phyloP scores from a whole-genome alignment of 2,329 filamentous ascomycete species.

The Penicillium hordei region DNA sequence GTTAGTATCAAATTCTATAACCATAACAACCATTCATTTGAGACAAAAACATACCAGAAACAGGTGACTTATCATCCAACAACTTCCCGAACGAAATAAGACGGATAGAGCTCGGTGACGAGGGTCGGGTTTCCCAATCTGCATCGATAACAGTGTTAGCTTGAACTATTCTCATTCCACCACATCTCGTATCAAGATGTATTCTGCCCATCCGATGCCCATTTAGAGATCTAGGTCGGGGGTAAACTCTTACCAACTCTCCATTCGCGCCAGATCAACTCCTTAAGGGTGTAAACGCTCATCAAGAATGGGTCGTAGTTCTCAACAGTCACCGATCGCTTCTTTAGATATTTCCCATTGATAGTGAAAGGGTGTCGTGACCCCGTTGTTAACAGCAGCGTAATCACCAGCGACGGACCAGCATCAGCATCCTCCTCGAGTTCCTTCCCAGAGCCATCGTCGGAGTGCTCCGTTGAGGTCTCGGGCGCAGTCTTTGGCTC shows the following conservation, averaged over 20 bases:
- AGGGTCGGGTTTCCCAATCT: constrained; percentile 85
- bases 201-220: neutral
- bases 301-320: constrained; percentile 82
- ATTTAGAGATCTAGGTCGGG: neutral
- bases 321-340: constrained; percentile 75
- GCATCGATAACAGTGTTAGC: constrained; percentile 5
- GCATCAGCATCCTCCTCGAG: constrained; percentile 38
- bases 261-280: constrained; percentile 92
- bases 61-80: constrained; percentile 79
- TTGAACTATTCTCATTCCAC: neutral
- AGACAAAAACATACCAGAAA: constrained; percentile 66
- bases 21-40: neutral
- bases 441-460: constrained; percentile 37
- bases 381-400: constrained; percentile 76
- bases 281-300: constrained; percentile 90
- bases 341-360: constrained; percentile 79
- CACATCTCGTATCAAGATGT: neutral
- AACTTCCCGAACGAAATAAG: constrained; percentile 90
- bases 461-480: constrained; percentile 24
- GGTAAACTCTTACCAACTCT: constrained; percentile 58
- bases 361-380: constrained; percentile 87
- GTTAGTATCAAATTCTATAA: constrained; percentile 2
- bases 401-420: constrained; percentile 58
- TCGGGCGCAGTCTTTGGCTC: constrained; percentile 28
- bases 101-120: constrained; percentile 83